Conservation (phyloP, 2,329 filamentous ascomycete species). For the Pseudogymnoascus sp. region DNA sequence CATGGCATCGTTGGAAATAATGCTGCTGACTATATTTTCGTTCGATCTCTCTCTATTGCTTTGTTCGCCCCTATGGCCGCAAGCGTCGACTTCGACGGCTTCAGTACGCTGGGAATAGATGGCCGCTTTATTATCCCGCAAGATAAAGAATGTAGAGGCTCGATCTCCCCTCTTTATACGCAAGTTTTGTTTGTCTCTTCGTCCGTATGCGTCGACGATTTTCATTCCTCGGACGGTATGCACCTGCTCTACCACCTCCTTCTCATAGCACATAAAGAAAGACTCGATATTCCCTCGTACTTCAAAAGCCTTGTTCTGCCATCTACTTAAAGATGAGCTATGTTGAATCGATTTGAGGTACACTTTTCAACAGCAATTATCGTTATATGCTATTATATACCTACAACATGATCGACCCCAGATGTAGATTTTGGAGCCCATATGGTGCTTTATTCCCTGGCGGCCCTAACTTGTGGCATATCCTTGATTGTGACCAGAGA, state of each 20-base stretch:
- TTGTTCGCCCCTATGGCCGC: not conserved
- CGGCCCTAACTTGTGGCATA: not conserved
- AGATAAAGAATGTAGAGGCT: not conserved
- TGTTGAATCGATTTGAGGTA: not conserved
- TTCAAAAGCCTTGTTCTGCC: not conserved
- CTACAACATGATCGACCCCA: not conserved
- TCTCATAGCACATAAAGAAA: not conserved
- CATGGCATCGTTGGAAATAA: not conserved
- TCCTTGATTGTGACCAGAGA: not conserved
- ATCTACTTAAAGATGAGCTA: not conserved
- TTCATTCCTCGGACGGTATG: not conserved
- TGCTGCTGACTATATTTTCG: not conserved
- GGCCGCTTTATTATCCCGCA: not conserved
- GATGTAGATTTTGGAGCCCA: not conserved
- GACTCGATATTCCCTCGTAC: not conserved
- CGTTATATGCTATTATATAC: not conserved
- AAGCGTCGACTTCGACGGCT: not conserved
- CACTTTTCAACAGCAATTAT: not conserved
- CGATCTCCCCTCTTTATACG: not conserved
- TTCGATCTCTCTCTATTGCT: not conserved
- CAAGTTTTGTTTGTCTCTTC: not conserved
- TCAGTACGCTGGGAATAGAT: not conserved
- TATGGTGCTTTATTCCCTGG: no score
- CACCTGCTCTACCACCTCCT: not conserved
- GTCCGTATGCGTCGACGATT: not conserved